Percentiles rank a stretch among this genome's conserved stretches.
Evolutionary conservation across 139 green algal species (phyloP).

Genomic region (Raphidocelis subcapitata): DNA sequence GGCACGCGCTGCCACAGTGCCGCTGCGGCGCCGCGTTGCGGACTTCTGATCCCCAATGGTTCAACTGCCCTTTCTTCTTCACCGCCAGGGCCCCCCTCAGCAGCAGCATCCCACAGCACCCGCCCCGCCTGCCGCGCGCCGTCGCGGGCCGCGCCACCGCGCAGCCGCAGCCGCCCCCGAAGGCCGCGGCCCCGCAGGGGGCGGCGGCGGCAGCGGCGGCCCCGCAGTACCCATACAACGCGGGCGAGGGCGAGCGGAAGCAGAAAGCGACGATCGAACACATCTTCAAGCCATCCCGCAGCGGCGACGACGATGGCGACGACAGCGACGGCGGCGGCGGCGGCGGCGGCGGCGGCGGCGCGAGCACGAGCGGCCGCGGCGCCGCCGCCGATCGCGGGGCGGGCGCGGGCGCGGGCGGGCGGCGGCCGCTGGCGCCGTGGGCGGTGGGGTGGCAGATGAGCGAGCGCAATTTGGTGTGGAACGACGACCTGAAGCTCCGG

Average conservation of each 20-base stretch:
- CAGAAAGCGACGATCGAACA: slow-evolving; percentile 66
- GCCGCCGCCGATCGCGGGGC: background rate
- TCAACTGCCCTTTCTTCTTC: no score
- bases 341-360: background rate
- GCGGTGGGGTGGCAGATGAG: slow-evolving; percentile 49
- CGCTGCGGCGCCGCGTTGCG: no score
- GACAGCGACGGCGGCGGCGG: background rate
- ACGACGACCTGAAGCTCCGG: slow-evolving; percentile 63
- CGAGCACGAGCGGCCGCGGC: background rate
- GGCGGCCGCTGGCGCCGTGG: slow-evolving; percentile 26
- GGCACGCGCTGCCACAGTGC: no score
- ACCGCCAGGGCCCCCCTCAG: no score
- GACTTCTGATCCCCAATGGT: no score
- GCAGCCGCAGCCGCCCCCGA: no score
- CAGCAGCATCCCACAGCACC: no score
- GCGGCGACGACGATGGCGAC: slow-evolving; percentile 4
- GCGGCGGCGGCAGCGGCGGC: no score
- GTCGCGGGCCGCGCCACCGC: no score
- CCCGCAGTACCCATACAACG: slow-evolving; percentile 33
- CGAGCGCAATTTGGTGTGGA: slow-evolving; percentile 70
- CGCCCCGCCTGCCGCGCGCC: no score
- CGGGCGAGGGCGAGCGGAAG: slow-evolving; percentile 17
- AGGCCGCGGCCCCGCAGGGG: no score
- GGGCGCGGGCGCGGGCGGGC: background rate
- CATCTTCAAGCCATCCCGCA: slow-evolving; percentile 33